Evolutionary conservation across 768 basidiomycete species (phyloP).

Genomic region (Gautieria morchelliformis): DNA sequence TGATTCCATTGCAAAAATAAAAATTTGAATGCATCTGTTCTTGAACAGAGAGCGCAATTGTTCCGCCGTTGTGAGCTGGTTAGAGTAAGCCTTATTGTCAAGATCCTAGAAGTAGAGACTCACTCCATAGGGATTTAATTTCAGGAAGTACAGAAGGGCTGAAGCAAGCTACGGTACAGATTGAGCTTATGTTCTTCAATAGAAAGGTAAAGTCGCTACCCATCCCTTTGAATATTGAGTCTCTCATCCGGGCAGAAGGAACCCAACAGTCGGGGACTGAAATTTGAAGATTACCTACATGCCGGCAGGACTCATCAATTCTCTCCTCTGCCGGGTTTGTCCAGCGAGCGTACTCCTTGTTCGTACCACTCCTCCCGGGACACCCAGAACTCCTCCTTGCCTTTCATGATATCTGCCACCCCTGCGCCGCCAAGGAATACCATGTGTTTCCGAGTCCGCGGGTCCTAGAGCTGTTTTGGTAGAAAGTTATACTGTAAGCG

Average conservation of each 20-base stretch:
- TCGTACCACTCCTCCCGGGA: conserved; percentile 92
- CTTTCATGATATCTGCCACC: conserved; percentile 97
- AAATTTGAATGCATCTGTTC: not conserved
- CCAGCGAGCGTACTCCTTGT: conserved; percentile 70
- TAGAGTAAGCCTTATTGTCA: not conserved
- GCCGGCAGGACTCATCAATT: not conserved
- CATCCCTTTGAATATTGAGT: not conserved
- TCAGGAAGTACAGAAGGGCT: not conserved
- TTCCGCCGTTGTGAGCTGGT: conserved; percentile 7
- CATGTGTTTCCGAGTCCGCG: conserved; percentile 99
- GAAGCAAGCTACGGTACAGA: not conserved
- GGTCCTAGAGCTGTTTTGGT: conserved; percentile 89
- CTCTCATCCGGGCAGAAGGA: not conserved
- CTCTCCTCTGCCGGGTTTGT: conserved; percentile 68
- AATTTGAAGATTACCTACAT: no score
- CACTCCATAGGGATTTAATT: not conserved
- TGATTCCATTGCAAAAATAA: conserved; percentile 7
- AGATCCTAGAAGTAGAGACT: not conserved
- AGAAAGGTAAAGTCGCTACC: not conserved
- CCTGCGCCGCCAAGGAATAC: conserved; percentile 99
- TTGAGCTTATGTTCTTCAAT: not conserved
- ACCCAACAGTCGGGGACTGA: not conserved
- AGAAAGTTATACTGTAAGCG: conserved; percentile 84
- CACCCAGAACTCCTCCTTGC: conserved; percentile 91
- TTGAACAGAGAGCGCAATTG: not conserved